Base-by-base conservation (phyloP, 2,329 filamentous ascomycete species). In the Ophiostoma sp. region DNA sequence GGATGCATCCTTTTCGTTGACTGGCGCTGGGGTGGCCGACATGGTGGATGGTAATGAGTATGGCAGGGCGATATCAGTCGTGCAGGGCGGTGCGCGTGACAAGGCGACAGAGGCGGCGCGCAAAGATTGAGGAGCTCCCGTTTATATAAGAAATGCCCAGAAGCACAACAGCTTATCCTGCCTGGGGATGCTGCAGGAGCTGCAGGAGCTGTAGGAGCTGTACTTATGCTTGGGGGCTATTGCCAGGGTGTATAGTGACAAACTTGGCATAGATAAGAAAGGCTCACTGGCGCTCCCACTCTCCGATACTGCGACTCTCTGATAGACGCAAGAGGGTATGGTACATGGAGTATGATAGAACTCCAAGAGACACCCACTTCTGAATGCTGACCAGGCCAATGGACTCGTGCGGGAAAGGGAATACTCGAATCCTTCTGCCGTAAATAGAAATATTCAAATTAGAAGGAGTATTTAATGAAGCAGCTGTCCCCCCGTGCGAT, bases 261-360 rank as follows among this genome's bases (percentile, higher is more conserved):
- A 62, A 31, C 57, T 62, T 62, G 57, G 57, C 57, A 62, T 62
- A 62, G 57, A 62, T 62, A 62, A 62, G 57, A 27, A 10, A 57
- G 52, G 11, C n/a, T 23, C 27, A 35, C 13, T 17, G 27, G 11
- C 15, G 15, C 57, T 62, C 57, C 57, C 57, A 62, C 57, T 62
- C 57, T 62, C 27, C 27, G 57, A 62, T 62, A 62, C 27, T 62
- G 57, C 57, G 27, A 35, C 52, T 62, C n/a, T 54, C 13, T 33
- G 57, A 33, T 20, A 60, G 17, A 48, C 44, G 44, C 17, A 6
- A 20, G 44, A 17, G 17, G 27, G 27, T 31, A 31, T 31, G 27
- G 27, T 31, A 31, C 27, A 31, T 31, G 8, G 39, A 4, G 48
- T 52, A 52, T 52, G n/a, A 23, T 23, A 23, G 39, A 41, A 52